Percentiles rank a stretch among this genome's conserved stretches.
phyloP scores from a whole-genome alignment of 129 eudicot species.

The Lactuca saligna region DNA sequence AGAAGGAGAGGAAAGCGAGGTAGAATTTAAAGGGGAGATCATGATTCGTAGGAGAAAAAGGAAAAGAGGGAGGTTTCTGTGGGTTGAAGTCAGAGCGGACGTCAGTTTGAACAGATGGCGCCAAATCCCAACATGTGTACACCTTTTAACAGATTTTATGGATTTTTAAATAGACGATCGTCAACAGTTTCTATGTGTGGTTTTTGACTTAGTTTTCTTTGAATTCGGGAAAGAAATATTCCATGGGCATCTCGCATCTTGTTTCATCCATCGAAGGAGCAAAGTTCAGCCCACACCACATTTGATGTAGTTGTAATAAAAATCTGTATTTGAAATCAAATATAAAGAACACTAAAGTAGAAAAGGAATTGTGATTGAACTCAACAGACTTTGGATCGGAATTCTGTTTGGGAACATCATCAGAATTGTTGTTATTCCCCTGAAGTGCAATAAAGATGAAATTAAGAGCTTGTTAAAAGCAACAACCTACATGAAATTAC shows the following conservation, averaged over 20 bases:
- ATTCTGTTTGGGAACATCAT: too few relatives aligned
- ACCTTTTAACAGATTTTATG: neutral
- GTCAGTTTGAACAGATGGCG: slow-evolving; percentile 27
- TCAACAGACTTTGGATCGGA: too few relatives aligned
- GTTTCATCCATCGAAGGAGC: neutral
- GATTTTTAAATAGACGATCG: neutral
- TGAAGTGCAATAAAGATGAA: too few relatives aligned
- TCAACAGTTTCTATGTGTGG: neutral
- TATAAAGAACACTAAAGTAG: too few relatives aligned
- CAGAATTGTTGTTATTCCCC: too few relatives aligned
- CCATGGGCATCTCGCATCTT: neutral
- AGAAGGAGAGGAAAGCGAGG: slow-evolving; percentile 1
- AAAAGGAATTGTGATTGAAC: too few relatives aligned
- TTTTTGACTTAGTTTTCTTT: neutral
- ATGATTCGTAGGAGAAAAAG: slow-evolving; percentile 5
- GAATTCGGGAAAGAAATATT: neutral
- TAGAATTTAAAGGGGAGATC: slow-evolving; percentile 18
- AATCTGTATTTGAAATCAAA: too few relatives aligned
- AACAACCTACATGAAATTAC: too few relatives aligned
- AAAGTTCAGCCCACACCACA: too few relatives aligned
- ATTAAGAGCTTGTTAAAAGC: too few relatives aligned
- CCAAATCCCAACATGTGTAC: slow-evolving; percentile 27
- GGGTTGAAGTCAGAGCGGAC: slow-evolving; percentile 26
- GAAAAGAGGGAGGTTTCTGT: slow-evolving; percentile 14
- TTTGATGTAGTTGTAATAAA: too few relatives aligned